Evolutionary conservation across 805 yeast genomes (phyloP).

Genomic region (Yamadazyma endophytica): DNA sequence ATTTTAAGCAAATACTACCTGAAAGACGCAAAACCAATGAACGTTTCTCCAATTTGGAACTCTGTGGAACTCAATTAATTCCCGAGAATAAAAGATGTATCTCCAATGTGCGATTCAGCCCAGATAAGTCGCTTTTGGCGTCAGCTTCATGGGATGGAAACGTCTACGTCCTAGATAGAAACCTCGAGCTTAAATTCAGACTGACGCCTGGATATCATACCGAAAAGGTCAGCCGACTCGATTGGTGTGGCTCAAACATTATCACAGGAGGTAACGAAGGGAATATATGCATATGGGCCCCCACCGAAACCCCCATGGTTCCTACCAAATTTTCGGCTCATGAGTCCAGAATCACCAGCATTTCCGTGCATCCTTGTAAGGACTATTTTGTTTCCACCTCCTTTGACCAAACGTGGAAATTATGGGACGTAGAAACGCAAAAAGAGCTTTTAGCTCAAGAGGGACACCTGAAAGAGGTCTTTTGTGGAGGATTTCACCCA

Average conservation of each 20-base stretch:
- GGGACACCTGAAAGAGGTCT: slow-evolving; percentile 78
- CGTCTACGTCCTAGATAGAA: slow-evolving; percentile 44
- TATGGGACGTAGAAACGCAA: slow-evolving; percentile 62
- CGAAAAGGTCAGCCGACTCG: slow-evolving; percentile 69
- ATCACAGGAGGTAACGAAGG: slow-evolving; percentile 40
- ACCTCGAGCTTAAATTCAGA: slow-evolving; percentile 25
- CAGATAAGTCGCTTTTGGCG: slow-evolving; percentile 40
- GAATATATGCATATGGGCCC: slow-evolving; percentile 26
- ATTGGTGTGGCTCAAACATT: slow-evolving; percentile 44
- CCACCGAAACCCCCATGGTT: slow-evolving; percentile 4
- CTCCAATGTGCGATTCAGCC: slow-evolving; percentile 50
- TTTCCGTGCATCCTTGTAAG: slow-evolving; percentile 65
- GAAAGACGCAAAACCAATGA: slow-evolving; percentile 42
- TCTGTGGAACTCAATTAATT: slow-evolving; percentile 67
- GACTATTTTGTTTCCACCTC: slow-evolving; percentile 64
- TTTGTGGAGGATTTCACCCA: slow-evolving; percentile 56
- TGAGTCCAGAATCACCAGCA: slow-evolving; percentile 52
- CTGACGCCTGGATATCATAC: slow-evolving; percentile 42
- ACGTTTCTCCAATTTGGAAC: slow-evolving; percentile 30
- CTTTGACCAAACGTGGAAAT: slow-evolving; percentile 80
- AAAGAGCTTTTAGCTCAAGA: slow-evolving; percentile 65
- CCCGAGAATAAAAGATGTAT: slow-evolving; percentile 59
- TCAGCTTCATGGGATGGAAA: slow-evolving; percentile 86
- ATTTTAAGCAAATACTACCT: slow-evolving; percentile 41
- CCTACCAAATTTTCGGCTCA: slow-evolving; percentile 28